Conservation (phyloP, 164 flowering plant species). For the Litsea cubeba region DNA sequence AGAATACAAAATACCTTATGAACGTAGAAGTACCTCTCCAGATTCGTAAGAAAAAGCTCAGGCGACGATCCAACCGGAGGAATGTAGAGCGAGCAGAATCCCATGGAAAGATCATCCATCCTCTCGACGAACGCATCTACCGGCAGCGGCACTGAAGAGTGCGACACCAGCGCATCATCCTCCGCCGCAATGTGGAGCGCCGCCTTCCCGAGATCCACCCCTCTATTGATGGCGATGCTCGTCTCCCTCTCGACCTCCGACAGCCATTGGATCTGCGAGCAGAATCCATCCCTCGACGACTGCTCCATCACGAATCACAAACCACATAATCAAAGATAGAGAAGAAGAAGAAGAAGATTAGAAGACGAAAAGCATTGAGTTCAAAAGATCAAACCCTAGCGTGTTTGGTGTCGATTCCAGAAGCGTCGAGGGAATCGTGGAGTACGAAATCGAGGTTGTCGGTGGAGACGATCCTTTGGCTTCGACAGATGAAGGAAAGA, state of each 20-base stretch:
- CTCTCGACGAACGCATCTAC: constrained; percentile 64
- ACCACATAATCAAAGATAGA: background rate
- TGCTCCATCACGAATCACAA: constrained; percentile 9
- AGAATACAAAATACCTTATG: constrained; percentile 40
- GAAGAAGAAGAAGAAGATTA: background rate
- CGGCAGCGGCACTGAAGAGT: constrained; percentile 78
- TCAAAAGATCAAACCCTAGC: constrained; percentile 37
- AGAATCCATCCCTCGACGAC: constrained; percentile 65
- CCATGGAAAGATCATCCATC: constrained; percentile 64
- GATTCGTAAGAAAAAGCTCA: constrained; percentile 43
- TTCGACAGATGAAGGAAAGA: constrained; percentile 7
- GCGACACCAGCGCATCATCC: constrained; percentile 77
- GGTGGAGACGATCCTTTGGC: constrained; percentile 10
- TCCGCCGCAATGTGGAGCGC: constrained; percentile 78
- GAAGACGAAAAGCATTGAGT: too few species aligned
- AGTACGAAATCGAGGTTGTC: constrained; percentile 40
- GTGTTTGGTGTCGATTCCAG: constrained; percentile 49
- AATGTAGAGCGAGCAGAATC: constrained; percentile 44
- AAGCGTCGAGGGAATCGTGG: constrained; percentile 60
- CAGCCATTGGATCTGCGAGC: constrained; percentile 39
- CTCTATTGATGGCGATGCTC: constrained; percentile 61
- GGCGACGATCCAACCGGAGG: constrained; percentile 49
- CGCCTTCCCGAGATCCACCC: constrained; percentile 59
- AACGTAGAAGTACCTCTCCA: constrained; percentile 59
- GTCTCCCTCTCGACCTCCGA: constrained; percentile 65